phyloP scores from a whole-genome alignment of 2,329 filamentous ascomycete genomes.

The Tolypocladium tundrense region DNA sequence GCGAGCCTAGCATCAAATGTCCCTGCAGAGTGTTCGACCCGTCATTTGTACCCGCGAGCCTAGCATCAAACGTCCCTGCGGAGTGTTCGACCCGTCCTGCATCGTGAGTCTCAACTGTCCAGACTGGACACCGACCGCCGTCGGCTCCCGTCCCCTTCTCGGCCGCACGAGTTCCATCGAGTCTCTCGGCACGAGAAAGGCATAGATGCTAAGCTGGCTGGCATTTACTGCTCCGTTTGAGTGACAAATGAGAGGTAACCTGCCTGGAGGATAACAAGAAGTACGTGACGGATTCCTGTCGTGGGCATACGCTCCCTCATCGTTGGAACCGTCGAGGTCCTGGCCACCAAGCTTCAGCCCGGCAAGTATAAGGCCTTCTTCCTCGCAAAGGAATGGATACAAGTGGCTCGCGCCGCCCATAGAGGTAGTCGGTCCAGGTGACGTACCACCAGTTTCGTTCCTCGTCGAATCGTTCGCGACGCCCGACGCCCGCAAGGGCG shows the following conservation, averaged over 20 bases:
- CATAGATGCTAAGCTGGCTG: background rate
- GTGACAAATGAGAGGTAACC: background rate
- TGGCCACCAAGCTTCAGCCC: constrained; percentile 11
- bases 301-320: constrained; percentile 22
- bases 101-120: background rate
- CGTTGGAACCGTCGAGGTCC: constrained; percentile 16
- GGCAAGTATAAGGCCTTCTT: constrained; percentile 27
- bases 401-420: constrained; percentile 23
- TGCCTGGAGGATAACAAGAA: background rate
- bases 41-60: too few species aligned
- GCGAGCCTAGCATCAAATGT: background rate
- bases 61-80: background rate
- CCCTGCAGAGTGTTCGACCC: background rate
- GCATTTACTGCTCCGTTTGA: background rate
- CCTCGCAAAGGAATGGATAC: constrained; percentile 24
- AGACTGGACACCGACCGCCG: too few species aligned
- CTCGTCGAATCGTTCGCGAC: constrained; percentile 18
- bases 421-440: constrained; percentile 14
- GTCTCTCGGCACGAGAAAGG: background rate
- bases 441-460: constrained; percentile 15
- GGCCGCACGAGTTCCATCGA: background rate
- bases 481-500: constrained; percentile 24
- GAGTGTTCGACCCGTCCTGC: background rate
- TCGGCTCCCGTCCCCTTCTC: background rate
- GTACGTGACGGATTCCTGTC: constrained; percentile 16